Percentiles rank a stretch among this genome's conserved stretches.
phyloP scores from a whole-genome alignment of 768 basidiomycete genomes.

The Serendipita indica region DNA sequence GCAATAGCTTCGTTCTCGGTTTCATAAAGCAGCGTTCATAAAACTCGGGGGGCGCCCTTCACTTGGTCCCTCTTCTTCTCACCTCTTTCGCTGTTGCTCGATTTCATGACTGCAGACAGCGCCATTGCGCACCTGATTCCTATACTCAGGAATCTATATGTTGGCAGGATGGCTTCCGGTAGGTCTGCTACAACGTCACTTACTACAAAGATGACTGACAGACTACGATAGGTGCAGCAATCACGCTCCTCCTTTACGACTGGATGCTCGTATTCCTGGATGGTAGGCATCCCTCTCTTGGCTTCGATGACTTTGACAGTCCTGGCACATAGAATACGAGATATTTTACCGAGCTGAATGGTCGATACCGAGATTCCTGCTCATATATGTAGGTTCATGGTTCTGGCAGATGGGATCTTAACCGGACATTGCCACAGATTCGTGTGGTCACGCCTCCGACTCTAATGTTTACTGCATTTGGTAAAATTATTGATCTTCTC shows the following conservation, averaged over 20 bases:
- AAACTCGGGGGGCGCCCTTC: too few relatives aligned
- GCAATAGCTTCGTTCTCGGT: too few relatives aligned
- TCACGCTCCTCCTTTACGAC: neutral
- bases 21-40: too few relatives aligned
- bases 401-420: neutral
- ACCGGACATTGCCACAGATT: neutral
- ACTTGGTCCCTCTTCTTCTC: too few relatives aligned
- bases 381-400: neutral
- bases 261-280: neutral
- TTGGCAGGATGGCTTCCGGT: neutral
- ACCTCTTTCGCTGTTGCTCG: too few relatives aligned
- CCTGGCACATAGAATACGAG: neutral
- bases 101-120: too few relatives aligned
- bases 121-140: too few relatives aligned
- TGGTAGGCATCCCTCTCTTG: neutral
- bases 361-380: neutral
- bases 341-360: neutral
- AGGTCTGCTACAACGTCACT: neutral
- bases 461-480: neutral
- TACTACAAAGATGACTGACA: too few relatives aligned
- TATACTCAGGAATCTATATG: neutral
- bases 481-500: neutral
- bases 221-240: neutral
- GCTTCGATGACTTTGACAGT: neutral
- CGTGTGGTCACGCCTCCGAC: neutral